Evolutionary conservation across 2,329 filamentous ascomycete genomes (phyloP).

Genomic region (Teratosphaeria viscida): DNA sequence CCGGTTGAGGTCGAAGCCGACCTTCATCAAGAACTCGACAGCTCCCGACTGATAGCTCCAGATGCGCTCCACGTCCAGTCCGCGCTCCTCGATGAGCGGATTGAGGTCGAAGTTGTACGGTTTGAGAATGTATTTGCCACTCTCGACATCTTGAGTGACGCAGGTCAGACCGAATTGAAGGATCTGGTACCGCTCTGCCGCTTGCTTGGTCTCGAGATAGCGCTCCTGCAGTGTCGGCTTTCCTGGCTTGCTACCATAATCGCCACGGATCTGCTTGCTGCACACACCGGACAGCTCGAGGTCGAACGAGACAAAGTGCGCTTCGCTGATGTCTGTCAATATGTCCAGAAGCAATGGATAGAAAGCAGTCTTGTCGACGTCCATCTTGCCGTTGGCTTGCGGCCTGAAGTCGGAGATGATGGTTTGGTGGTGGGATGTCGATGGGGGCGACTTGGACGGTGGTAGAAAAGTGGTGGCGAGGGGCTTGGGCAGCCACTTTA

Average conservation of each 20-base stretch:
- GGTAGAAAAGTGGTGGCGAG: conserved; percentile 6
- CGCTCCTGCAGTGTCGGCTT: conserved; percentile 47
- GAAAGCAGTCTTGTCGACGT: conserved; percentile 44
- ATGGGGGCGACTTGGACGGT: conserved; percentile 1
- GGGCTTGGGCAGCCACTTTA: neutral
- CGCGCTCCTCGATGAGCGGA: conserved; percentile 41
- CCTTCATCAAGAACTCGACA: conserved; percentile 48
- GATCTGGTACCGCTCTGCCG: conserved; percentile 53
- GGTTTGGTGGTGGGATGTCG: conserved; percentile 4
- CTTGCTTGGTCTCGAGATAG: conserved; percentile 50
- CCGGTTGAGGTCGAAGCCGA: conserved; percentile 48
- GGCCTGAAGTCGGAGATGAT: conserved; percentile 3
- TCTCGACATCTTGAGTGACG: conserved; percentile 45
- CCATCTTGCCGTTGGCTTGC: conserved; percentile 36
- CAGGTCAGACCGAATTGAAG: conserved; percentile 58
- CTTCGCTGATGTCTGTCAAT: conserved; percentile 46
- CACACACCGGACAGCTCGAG: conserved; percentile 57
- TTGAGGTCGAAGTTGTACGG: conserved; percentile 57
- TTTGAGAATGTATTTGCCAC: conserved; percentile 47
- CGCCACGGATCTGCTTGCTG: conserved; percentile 27
- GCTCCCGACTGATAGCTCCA: conserved; percentile 51
- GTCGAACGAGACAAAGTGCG: conserved; percentile 54
- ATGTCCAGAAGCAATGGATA: conserved; percentile 43
- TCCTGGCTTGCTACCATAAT: conserved; percentile 18
- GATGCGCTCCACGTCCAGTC: conserved; percentile 49